phyloP scores from a whole-genome alignment of 2,329 filamentous ascomycete genomes.

The Verticillium longisporum region DNA sequence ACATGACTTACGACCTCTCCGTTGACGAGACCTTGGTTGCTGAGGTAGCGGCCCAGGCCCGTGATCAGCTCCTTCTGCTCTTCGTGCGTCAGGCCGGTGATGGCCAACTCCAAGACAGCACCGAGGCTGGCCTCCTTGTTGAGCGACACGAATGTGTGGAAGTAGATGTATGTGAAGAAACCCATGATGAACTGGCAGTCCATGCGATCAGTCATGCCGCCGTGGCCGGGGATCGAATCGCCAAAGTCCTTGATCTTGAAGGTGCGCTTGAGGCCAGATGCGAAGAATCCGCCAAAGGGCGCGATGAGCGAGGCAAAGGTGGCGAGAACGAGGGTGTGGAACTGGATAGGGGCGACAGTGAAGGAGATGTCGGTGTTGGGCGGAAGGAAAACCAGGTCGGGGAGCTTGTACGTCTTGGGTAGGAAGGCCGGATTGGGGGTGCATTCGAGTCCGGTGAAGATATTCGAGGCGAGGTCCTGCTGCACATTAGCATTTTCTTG shows the following conservation, averaged over 20 bases:
- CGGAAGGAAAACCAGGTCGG: constrained; percentile 65
- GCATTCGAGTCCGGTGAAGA: constrained; percentile 86
- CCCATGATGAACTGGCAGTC: constrained; percentile 99
- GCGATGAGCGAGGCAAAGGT: constrained; percentile 95
- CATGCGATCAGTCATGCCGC: constrained; percentile 98
- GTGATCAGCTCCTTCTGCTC: constrained; percentile 81
- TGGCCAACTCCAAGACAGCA: constrained; percentile 81
- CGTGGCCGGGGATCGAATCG: constrained; percentile 94
- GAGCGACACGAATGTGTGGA: constrained; percentile 90
- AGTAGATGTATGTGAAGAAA: constrained; percentile 97
- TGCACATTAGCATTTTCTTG: background rate
- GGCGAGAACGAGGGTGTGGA: constrained; percentile 84
- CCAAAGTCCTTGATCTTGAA: constrained; percentile 99
- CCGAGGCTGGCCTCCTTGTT: constrained; percentile 75
- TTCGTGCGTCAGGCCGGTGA: constrained; percentile 78
- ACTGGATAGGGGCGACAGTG: constrained; percentile 79
- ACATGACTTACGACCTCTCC: constrained; percentile 21
- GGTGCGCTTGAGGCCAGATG: constrained; percentile 91
- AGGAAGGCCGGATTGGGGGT: constrained; percentile 88
- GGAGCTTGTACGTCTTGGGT: constrained; percentile 66
- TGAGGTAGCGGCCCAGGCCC: constrained; percentile 55
- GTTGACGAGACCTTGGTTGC: constrained; percentile 51
- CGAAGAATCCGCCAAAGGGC: constrained; percentile 97
- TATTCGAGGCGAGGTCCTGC: constrained; percentile 82
- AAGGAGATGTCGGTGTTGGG: constrained; percentile 54